A percentile compares a stretch with the other conserved stretches of the same genome.
These are phyloP conservation scores for Beta vulgaris DNA, from an alignment of 148 eudicot genomes.

Conservation along the genomic window DNA sequence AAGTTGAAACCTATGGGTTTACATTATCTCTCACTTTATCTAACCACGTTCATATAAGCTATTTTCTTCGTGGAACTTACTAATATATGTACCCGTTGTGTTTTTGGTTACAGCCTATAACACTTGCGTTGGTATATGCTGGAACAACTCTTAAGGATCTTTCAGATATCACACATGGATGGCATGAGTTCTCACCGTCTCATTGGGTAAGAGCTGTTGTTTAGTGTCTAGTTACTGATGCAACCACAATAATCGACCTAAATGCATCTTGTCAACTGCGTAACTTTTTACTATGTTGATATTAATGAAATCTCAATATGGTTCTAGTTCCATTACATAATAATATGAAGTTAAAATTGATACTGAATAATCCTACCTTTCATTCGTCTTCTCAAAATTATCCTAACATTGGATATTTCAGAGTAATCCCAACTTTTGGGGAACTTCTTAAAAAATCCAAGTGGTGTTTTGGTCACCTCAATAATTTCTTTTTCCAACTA, in stretches of 20 bases:
- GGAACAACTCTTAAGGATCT: conserved; percentile 93
- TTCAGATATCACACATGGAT: conserved; percentile 95
- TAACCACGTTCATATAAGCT: background rate
- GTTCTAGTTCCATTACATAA: background rate
- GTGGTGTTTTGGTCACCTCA: no score
- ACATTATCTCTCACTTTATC: background rate
- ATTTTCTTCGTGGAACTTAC: background rate
- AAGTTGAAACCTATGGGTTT: background rate
- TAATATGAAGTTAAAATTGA: no score
- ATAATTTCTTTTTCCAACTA: no score
- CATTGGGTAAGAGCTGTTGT: conserved; percentile 61
- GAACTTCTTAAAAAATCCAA: no score
- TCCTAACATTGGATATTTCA: no score
- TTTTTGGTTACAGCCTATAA: conserved; percentile 69
- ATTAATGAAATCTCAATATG: background rate
- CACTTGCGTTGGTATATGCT: conserved; percentile 76
- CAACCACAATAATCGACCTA: background rate
- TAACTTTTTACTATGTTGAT: background rate
- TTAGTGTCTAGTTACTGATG: background rate
- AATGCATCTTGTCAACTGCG: no score
- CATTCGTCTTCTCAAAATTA: no score
- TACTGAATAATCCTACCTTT: no score
- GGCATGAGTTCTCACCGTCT: conserved; percentile 66
- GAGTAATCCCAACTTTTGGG: no score
- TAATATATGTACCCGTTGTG: conserved; percentile 5